phyloP scores from a whole-genome alignment of 2,329 filamentous ascomycete genomes.

The Phyllosticta ampelicida region DNA sequence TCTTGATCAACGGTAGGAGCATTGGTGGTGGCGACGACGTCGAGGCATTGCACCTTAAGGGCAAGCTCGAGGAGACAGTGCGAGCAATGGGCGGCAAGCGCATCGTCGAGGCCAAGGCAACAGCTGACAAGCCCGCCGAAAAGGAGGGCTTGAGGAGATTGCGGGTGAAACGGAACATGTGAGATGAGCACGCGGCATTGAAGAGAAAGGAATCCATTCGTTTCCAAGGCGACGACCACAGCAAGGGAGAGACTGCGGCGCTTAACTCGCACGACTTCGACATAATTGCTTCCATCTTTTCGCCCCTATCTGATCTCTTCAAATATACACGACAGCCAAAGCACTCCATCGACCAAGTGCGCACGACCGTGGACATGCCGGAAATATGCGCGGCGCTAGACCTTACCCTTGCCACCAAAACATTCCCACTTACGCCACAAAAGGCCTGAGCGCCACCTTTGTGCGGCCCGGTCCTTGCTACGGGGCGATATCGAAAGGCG shows the following conservation, averaged over 20 bases:
- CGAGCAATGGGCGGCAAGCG: slow-evolving; percentile 62
- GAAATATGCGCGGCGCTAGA: too few species aligned
- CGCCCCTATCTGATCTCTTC: background rate
- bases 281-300: background rate
- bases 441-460: too few species aligned
- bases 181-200: background rate
- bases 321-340: background rate
- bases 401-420: too few species aligned
- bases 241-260: background rate
- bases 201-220: background rate
- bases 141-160: background rate
- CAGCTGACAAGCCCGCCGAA: background rate
- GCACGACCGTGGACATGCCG: too few species aligned
- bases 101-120: slow-evolving; percentile 28
- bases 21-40: slow-evolving; percentile 89
- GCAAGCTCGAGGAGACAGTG: slow-evolving; percentile 60
- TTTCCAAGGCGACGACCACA: background rate
- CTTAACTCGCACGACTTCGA: background rate
- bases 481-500: too few species aligned
- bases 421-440: too few species aligned
- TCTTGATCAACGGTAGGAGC: slow-evolving; percentile 76
- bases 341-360: background rate
- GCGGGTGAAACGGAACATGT: background rate
- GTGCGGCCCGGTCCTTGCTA: too few species aligned
- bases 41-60: slow-evolving; percentile 50